Evolutionary conservation across 2,329 filamentous ascomycete species (phyloP).

Genomic region (Aaosphaeria arxii): DNA sequence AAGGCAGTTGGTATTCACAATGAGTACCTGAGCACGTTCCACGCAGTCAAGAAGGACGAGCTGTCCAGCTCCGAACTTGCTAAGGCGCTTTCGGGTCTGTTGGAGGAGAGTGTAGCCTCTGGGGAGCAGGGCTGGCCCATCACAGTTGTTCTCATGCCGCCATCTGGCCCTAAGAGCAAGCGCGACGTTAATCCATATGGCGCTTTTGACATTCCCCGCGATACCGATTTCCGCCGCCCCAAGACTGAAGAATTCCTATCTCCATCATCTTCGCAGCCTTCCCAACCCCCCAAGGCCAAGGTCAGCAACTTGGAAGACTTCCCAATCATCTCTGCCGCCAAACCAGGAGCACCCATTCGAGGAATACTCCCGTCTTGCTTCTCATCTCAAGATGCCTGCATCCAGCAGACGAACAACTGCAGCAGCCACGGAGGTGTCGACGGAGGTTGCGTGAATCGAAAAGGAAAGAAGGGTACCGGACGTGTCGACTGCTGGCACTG

Average conservation of each 20-base stretch:
- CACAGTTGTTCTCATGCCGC: constrained; percentile 39
- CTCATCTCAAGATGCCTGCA: constrained; percentile 65
- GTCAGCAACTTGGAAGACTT: constrained; percentile 27
- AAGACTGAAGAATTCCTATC: constrained; percentile 30
- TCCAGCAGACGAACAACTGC: constrained; percentile 70
- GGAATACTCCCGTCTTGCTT: constrained; percentile 73
- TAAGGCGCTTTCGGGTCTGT: constrained; percentile 3
- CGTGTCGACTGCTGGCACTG: constrained; percentile 70
- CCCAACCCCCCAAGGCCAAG: constrained; percentile 14
- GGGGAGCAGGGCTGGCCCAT: constrained; percentile 17
- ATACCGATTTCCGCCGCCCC: constrained; percentile 22
- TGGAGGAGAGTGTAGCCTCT: not conserved
- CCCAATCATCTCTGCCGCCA: constrained; percentile 17
- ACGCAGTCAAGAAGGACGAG: constrained; percentile 18
- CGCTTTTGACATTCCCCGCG: constrained; percentile 25
- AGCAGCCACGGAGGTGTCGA: constrained; percentile 68
- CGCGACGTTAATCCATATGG: constrained; percentile 33
- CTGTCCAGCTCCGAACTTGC: constrained; percentile 12
- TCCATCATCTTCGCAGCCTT: constrained; percentile 18
- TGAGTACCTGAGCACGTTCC: constrained; percentile 27
- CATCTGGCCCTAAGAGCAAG: constrained; percentile 26
- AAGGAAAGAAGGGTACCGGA: constrained; percentile 13
- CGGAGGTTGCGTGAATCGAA: not conserved
- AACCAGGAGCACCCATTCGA: constrained; percentile 30
- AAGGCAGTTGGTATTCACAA: constrained; percentile 20